Conservation (phyloP, 768 basidiomycete genomes). For the Sistotremastrum niveocremeum region DNA sequence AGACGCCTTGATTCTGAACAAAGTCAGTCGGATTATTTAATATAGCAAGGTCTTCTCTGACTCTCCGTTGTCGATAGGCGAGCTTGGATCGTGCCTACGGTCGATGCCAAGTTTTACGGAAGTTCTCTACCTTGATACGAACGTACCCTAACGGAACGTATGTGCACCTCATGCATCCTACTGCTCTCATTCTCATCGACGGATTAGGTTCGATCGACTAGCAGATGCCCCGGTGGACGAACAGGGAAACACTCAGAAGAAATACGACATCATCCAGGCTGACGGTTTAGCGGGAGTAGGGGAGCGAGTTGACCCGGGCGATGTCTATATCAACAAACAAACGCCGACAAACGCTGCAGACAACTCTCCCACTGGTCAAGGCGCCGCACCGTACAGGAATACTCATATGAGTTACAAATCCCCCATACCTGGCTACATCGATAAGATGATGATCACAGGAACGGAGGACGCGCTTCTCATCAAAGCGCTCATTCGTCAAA, state of each 20-base stretch:
- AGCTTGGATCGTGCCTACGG: slow-evolving; percentile 96
- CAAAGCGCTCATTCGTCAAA: slow-evolving; percentile 96
- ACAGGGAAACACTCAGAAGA: slow-evolving; percentile 64
- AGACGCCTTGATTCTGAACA: slow-evolving; percentile 94
- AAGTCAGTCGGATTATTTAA: slow-evolving; percentile 27
- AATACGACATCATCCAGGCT: slow-evolving; percentile 80
- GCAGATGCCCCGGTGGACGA: slow-evolving; percentile 86
- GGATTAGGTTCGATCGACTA: slow-evolving; percentile 71
- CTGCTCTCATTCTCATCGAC: background rate
- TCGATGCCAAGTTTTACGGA: slow-evolving; percentile 92
- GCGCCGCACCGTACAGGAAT: slow-evolving; percentile 80
- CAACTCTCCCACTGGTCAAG: slow-evolving; percentile 76
- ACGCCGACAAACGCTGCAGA: slow-evolving; percentile 89
- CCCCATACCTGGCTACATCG: slow-evolving; percentile 85
- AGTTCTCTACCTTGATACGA: slow-evolving; percentile 85
- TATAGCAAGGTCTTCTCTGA: background rate
- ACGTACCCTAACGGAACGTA: slow-evolving; percentile 97
- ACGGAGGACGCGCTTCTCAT: slow-evolving; percentile 84
- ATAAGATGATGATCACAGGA: slow-evolving; percentile 96
- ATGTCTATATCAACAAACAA: slow-evolving; percentile 96
- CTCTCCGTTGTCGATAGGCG: slow-evolving; percentile 37
- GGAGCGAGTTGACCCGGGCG: slow-evolving; percentile 82
- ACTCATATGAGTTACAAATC: slow-evolving; percentile 89
- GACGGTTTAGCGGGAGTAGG: slow-evolving; percentile 95
- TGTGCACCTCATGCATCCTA: slow-evolving; percentile 22